Conservation (phyloP, 805 yeast species). For the Candida morakotiae region DNA sequence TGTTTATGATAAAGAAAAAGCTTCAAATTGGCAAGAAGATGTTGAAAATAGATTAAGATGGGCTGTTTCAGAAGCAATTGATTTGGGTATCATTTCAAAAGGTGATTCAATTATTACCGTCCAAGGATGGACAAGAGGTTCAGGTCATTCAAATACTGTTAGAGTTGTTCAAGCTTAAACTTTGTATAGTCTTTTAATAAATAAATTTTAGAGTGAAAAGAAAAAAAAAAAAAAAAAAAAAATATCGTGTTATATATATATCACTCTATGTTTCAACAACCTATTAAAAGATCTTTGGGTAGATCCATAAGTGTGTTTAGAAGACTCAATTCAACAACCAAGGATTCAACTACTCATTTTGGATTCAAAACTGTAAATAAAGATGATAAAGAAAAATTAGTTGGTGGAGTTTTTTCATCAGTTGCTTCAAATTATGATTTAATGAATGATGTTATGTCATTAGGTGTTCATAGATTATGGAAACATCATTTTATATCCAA, state of each 20-base stretch:
- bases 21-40: constrained; percentile 91
- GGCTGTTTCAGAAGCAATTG: constrained; percentile 88
- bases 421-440: constrained; percentile 93
- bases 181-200: background rate
- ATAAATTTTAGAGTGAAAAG: background rate
- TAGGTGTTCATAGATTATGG: constrained; percentile 95
- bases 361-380: constrained; percentile 82
- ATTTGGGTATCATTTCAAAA: constrained; percentile 75
- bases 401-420: constrained; percentile 84
- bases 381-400: constrained; percentile 77
- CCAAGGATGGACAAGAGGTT: constrained; percentile 98
- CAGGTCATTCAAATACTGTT: constrained; percentile 98
- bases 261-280: constrained; percentile 4
- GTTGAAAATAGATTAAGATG: constrained; percentile 91
- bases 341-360: constrained; percentile 74
- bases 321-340: background rate
- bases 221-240: background rate
- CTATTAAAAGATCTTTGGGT: constrained; percentile 1
- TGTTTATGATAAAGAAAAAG: constrained; percentile 62
- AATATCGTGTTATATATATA: background rate
- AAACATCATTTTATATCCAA: constrained; percentile 83
- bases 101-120: constrained; percentile 91
- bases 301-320: background rate
- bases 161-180: constrained; percentile 77
- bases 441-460: constrained; percentile 97